Base-by-base conservation (phyloP, 306 rosid genomes). In the Spatholobus suberectus region DNA sequence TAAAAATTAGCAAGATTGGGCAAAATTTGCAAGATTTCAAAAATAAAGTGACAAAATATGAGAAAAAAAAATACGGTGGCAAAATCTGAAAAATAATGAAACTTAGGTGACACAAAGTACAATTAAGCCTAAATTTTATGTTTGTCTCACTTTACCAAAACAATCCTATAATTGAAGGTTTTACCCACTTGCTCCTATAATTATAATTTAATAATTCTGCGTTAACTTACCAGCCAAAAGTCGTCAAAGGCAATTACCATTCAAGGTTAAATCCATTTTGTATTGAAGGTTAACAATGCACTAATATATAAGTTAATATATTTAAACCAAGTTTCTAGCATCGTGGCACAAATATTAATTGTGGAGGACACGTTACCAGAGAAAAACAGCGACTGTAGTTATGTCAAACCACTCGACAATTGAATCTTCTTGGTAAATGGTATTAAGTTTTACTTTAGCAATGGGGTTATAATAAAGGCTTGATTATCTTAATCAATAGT, bases 401-500 rank as follows among this genome's bases (percentile, higher is more conserved):
- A 34, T 32, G 43, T 65, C 49, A 77, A 75, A 11, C 18, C 17
- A 65, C 12, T 49, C 3, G 40, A 47, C 15, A 26, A 32, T 38
- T 5, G 75, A 34, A 23, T 32, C 59, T 44, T 12, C 3, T 44
- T 15, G 66, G 63, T 77, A 44, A 77, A 78, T 5, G 82, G 76
- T 67, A 8, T 44, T 63, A 77, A n/a, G 74, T 63, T 63, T 51
- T 13, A 43, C 52, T 66, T 65, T 65, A 14, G 58, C 8, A 20
- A 52, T 52, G 27, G 70, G 62, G 10, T 26, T 77, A 8, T 4
- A 15, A 18, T n/a, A 35, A 29, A 23, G 37, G 34, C 23, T 63
- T 63, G 49, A 27, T 70, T 57, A 70, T 27, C 54, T 68, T 79
- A 51, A 67, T 24, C 13, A 38, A 23, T 63, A 74, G 24, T 6